These are phyloP conservation scores for Globisporangium cylindrosporum DNA, from an alignment of 352 stramenopile species.

Conservation along the genomic window DNA sequence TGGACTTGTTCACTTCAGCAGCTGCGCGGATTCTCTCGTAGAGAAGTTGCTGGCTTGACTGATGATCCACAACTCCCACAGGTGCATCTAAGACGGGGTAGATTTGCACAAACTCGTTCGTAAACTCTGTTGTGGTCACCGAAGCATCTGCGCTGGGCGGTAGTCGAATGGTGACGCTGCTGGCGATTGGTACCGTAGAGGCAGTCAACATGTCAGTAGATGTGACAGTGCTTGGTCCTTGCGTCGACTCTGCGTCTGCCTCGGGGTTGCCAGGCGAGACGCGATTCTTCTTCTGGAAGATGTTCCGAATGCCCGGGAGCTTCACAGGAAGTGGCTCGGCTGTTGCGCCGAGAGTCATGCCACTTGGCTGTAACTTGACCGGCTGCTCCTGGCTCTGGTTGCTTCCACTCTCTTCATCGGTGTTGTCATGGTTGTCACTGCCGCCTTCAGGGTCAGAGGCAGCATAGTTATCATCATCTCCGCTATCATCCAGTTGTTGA, in stretches of 20 bases:
- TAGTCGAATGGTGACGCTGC: no score
- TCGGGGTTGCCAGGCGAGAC: not conserved
- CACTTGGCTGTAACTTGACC: not conserved
- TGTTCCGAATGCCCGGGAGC: constrained; percentile 13
- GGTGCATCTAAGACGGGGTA: not conserved
- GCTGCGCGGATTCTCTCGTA: constrained; percentile 24
- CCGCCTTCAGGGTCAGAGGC: constrained; percentile 6
- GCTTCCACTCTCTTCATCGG: constrained; percentile 12
- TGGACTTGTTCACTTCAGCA: constrained; percentile 40
- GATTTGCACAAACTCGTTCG: constrained; percentile 11
- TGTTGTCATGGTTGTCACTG: constrained; percentile 9
- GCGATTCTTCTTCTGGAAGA: constrained; percentile 13
- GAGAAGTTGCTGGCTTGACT: not conserved
- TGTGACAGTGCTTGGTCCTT: not conserved
- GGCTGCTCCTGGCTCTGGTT: not conserved
- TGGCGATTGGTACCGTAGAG: no score
- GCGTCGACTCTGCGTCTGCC: not conserved
- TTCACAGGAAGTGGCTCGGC: constrained; percentile 3
- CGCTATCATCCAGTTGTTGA: not conserved
- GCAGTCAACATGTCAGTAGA: no score
- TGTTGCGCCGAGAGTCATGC: not conserved
- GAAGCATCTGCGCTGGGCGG: not conserved
- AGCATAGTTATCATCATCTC: constrained; percentile 1
- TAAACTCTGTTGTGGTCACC: not conserved
- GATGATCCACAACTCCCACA: not conserved